These are phyloP conservation scores for Mikania micrantha DNA, from an alignment of 129 eudicot genomes.

Conservation along the genomic window DNA sequence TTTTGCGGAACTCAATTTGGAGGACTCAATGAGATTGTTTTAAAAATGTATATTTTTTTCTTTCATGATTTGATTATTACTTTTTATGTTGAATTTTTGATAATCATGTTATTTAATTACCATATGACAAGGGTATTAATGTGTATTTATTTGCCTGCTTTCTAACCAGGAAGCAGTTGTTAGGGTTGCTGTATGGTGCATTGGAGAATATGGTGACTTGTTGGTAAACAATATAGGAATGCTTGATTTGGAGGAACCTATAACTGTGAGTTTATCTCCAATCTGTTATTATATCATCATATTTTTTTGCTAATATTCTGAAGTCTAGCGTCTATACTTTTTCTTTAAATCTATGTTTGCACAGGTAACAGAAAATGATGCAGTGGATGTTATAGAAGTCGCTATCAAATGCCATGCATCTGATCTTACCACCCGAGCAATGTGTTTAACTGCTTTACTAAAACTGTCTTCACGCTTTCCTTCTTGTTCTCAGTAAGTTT, in stretches of 20 bases:
- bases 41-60: background rate
- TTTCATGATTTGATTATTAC: background rate
- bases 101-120: background rate
- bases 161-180: slow-evolving; percentile 74
- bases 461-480: slow-evolving; percentile 95
- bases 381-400: slow-evolving; percentile 71
- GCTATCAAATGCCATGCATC: slow-evolving; percentile 66
- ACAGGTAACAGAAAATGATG: slow-evolving; percentile 91
- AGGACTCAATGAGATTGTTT: background rate
- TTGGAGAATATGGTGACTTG: slow-evolving; percentile 98
- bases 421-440: slow-evolving; percentile 79
- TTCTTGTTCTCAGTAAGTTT: slow-evolving; percentile 79
- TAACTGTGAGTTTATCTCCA: slow-evolving; percentile 44
- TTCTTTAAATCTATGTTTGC: slow-evolving; percentile 8
- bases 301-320: background rate
- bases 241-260: slow-evolving; percentile 85
- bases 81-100: background rate
- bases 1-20: background rate
- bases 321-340: background rate
- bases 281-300: background rate
- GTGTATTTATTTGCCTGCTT: slow-evolving; percentile 4
- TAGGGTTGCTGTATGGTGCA: slow-evolving; percentile 96
- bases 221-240: slow-evolving; percentile 69
- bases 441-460: slow-evolving; percentile 86
- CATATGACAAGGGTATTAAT: background rate